A percentile compares a stretch with the other conserved stretches of the same genome.
Conservation (phyloP, 139 green algal species). For the Picochlorum sp. region DNA sequence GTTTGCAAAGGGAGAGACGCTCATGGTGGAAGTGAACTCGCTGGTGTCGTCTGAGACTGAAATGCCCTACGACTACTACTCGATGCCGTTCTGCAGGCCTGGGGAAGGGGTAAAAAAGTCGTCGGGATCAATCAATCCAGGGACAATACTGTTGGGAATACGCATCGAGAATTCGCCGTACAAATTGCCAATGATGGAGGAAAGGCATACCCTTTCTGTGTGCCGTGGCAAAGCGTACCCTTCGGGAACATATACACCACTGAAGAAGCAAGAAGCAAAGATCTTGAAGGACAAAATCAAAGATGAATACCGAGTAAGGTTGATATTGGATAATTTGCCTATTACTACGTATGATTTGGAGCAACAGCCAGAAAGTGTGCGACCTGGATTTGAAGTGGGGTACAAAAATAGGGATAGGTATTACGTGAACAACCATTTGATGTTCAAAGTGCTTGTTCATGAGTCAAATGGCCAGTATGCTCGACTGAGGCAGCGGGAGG, state of each 20-base stretch:
- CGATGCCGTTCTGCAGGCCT: conserved; percentile 86
- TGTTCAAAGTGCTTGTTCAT: conserved; percentile 91
- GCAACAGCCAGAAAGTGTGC: conserved; percentile 42
- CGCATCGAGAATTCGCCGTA: conserved; percentile 85
- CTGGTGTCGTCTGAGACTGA: conserved; percentile 84
- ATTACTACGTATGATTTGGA: conserved; percentile 82
- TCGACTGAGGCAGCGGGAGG: conserved; percentile 6
- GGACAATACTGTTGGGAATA: conserved; percentile 82
- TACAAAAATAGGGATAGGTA: conserved; percentile 46
- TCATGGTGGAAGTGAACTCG: conserved; percentile 68
- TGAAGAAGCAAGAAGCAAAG: conserved; percentile 49
- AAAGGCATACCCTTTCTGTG: conserved; percentile 37
- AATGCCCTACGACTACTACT: conserved; percentile 89
- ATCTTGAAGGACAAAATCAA: conserved; percentile 59
- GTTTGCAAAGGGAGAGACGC: conserved; percentile 36
- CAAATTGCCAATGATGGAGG: conserved; percentile 78
- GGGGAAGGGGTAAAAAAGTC: conserved; percentile 57
- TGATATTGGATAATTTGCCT: conserved; percentile 94
- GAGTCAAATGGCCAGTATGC: conserved; percentile 67
- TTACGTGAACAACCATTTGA: conserved; percentile 91
- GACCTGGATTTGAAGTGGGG: conserved; percentile 79
- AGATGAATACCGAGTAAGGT: conserved; percentile 77
- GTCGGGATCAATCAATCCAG: conserved; percentile 69
- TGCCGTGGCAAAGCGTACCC: conserved; percentile 40
- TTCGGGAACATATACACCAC: conserved; percentile 6